Evolutionary conservation across 768 basidiomycete genomes (phyloP).

Genomic region (Daedaleopsis sinensis): DNA sequence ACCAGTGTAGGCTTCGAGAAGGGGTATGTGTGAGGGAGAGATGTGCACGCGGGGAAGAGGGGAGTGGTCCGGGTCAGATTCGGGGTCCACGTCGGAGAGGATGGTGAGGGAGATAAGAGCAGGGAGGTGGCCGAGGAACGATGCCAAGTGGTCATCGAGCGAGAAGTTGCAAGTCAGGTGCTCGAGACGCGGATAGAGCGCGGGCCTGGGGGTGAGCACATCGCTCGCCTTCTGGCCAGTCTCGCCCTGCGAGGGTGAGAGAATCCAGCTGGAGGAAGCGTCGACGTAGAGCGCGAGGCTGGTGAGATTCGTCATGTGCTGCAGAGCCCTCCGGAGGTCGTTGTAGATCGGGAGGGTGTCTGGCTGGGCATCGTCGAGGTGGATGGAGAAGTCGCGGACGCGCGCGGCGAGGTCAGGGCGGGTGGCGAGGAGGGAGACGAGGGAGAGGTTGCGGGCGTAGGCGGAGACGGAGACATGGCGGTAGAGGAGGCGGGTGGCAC

Average conservation of each 20-base stretch:
- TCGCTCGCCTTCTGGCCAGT: conserved; percentile 10
- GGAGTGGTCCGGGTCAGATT: conserved; percentile 16
- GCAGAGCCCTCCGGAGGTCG: conserved; percentile 54
- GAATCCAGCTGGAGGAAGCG: conserved; percentile 55
- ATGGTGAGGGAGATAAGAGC: conserved; percentile 58
- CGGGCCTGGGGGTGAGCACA: conserved; percentile 3
- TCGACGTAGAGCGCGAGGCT: conserved; percentile 57
- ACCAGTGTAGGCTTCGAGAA: conserved; percentile 62
- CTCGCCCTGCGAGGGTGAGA: conserved; percentile 31
- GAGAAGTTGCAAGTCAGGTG: conserved; percentile 64
- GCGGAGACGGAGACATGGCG: conserved; percentile 53
- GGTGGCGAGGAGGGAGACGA: conserved; percentile 58
- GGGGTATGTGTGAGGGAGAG: conserved; percentile 40
- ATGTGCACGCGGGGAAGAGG: conserved; percentile 27
- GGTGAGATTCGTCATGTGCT: conserved; percentile 61
- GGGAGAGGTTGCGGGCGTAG: conserved; percentile 46
- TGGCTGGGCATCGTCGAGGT: conserved; percentile 43
- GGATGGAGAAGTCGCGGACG: conserved; percentile 65
- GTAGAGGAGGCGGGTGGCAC: conserved; percentile 68
- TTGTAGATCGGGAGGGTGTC: conserved; percentile 45
- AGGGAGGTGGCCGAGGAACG: conserved; percentile 60
- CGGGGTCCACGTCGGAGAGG: conserved; percentile 19
- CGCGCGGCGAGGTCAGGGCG: conserved; percentile 58
- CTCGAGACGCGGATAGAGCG: conserved; percentile 49
- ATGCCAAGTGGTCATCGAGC: conserved; percentile 57